phyloP scores from a whole-genome alignment of 805 yeast genomes.

The Millerozyma acaciae region DNA sequence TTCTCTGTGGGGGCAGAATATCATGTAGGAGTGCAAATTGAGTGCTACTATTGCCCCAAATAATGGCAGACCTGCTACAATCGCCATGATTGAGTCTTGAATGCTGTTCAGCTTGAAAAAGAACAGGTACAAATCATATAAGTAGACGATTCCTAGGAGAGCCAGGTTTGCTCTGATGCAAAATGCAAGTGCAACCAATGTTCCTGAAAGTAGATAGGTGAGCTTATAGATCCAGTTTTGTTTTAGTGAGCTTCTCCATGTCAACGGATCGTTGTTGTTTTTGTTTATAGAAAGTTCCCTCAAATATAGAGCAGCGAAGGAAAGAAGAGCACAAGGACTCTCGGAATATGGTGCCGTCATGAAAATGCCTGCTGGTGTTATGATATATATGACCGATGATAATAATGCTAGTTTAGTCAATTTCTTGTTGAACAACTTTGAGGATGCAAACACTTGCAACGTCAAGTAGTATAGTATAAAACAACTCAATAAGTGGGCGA shows the following conservation, averaged over 20 bases:
- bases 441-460: conserved; percentile 17
- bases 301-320: conserved; percentile 53
- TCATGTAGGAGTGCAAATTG: conserved; percentile 50
- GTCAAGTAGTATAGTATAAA: conserved; percentile 52
- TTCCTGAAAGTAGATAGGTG: conserved; percentile 46
- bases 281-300: conserved; percentile 37
- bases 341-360: conserved; percentile 75
- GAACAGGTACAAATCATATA: conserved; percentile 48
- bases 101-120: conserved; percentile 10
- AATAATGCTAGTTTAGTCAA: conserved; percentile 18
- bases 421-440: conserved; percentile 14
- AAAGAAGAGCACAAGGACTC: conserved; percentile 57
- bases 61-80: conserved; percentile 56
- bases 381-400: conserved; percentile 43
- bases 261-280: conserved; percentile 12
- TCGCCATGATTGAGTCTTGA: conserved; percentile 22
- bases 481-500: conserved; percentile 47
- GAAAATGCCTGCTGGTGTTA: conserved; percentile 83
- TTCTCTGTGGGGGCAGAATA: conserved; percentile 66
- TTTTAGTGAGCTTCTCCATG: conserved; percentile 16
- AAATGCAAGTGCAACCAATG: conserved; percentile 52
- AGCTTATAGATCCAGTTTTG: conserved; percentile 9
- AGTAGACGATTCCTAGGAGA: conserved; percentile 62
- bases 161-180: conserved; percentile 74
- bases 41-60: conserved; percentile 43